phyloP scores from a whole-genome alignment of 2,329 filamentous ascomycete genomes.

The Hyphodiscus sp. region DNA sequence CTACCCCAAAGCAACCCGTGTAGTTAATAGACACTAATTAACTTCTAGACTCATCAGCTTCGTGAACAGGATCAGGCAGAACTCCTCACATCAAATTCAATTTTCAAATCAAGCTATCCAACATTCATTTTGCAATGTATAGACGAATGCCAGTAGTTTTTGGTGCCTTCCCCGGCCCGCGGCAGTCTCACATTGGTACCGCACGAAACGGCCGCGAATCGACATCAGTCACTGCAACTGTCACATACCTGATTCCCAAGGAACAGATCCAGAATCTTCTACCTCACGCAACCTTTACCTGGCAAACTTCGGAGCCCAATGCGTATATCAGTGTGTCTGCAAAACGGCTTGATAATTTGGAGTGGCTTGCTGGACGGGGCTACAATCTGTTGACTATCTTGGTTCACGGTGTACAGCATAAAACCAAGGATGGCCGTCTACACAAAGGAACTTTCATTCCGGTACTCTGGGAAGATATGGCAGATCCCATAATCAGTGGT shows the following conservation, averaged over 20 bases:
- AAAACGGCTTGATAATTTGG: slow-evolving; percentile 42
- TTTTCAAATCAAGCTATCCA: too few relatives aligned
- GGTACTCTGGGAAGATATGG: slow-evolving; percentile 45
- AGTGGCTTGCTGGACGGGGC: slow-evolving; percentile 54
- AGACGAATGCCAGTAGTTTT: slow-evolving; percentile 37
- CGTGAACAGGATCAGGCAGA: too few relatives aligned
- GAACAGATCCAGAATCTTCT: slow-evolving; percentile 35
- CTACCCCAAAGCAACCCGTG: too few relatives aligned
- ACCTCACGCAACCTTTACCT: slow-evolving; percentile 23
- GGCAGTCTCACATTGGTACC: slow-evolving; percentile 12
- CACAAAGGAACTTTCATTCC: slow-evolving; percentile 42
- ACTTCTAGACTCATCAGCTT: too few relatives aligned
- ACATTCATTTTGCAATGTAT: too few relatives aligned
- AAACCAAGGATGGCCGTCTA: slow-evolving; percentile 37
- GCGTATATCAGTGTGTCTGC: slow-evolving; percentile 33
- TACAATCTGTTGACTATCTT: slow-evolving; percentile 53
- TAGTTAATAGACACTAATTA: too few relatives aligned
- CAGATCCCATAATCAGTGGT: slow-evolving; percentile 52
- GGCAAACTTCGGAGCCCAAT: slow-evolving; percentile 25
- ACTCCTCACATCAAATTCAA: too few relatives aligned
- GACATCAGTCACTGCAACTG: slow-evolving; percentile 23
- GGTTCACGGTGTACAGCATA: slow-evolving; percentile 53
- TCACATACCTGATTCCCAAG: slow-evolving; percentile 34
- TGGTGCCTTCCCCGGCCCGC: slow-evolving; percentile 27
- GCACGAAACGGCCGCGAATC: background rate